phyloP scores from a whole-genome alignment of 2,329 filamentous ascomycete species.

The Epichloe sp. region DNA sequence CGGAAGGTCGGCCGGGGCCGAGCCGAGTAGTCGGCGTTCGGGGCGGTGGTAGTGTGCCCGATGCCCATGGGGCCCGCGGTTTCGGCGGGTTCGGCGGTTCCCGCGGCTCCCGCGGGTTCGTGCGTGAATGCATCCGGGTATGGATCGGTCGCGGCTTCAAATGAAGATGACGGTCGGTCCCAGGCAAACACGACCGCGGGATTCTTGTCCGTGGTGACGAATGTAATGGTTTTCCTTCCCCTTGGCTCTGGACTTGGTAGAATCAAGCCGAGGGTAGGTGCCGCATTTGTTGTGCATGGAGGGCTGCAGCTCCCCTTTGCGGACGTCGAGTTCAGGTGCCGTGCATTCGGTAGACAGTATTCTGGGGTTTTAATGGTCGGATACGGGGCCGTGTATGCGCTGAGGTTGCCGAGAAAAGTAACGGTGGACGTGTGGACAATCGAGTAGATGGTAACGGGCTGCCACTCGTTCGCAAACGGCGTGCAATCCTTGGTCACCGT shows the following conservation, averaged over 20 bases:
- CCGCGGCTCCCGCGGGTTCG: conserved; percentile 4
- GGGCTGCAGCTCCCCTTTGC: no score
- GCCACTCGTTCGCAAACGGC: conserved; percentile 11
- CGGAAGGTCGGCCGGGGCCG: conserved; percentile 18
- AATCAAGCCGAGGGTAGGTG: background rate
- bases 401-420: conserved; percentile 32
- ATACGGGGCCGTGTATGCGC: conserved; percentile 34
- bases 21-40: background rate
- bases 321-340: no score
- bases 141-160: conserved; percentile 9
- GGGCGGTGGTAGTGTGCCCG: background rate
- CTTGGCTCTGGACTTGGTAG: background rate
- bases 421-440: conserved; percentile 36
- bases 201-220: conserved; percentile 42
- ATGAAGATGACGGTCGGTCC: conserved; percentile 26
- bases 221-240: conserved; percentile 18
- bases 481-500: conserved; percentile 19
- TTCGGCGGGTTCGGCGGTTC: background rate
- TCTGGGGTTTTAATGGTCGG: conserved; percentile 26
- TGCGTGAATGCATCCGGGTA: conserved; percentile 8
- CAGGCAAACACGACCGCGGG: conserved; percentile 33
- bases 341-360: conserved; percentile 17
- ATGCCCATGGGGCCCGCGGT: background rate
- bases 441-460: conserved; percentile 26
- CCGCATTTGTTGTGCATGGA: no score